Percentiles rank a stretch among this genome's conserved stretches.
phyloP scores from a whole-genome alignment of 192 early-diverging fungal genomes.

The Podila epicladia region DNA sequence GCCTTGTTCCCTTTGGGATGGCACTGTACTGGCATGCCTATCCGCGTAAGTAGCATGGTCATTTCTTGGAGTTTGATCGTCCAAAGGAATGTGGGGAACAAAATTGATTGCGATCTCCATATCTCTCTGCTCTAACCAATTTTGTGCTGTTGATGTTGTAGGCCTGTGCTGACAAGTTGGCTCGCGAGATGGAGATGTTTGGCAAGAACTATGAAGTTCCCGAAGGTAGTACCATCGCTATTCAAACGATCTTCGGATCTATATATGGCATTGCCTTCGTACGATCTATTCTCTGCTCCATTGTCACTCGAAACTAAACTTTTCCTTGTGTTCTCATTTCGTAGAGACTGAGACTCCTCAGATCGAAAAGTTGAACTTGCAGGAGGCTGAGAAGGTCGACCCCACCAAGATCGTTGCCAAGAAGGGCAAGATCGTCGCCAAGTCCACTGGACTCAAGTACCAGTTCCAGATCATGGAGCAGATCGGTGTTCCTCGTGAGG shows the following conservation, averaged over 20 bases:
- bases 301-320: constrained; percentile 19
- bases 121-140: constrained; percentile 2
- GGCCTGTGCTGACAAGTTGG: constrained; percentile 89
- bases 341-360: constrained; percentile 50
- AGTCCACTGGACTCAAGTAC: constrained; percentile 84
- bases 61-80: neutral
- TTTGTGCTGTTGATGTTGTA: constrained; percentile 40
- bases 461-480: constrained; percentile 98
- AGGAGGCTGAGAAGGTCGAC: constrained; percentile 59
- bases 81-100: neutral
- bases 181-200: constrained; percentile 85
- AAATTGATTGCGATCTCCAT: neutral
- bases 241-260: neutral
- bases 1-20: constrained; percentile 96
- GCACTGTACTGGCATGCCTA: constrained; percentile 99
- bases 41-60: constrained; percentile 72
- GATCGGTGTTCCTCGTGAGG: constrained; percentile 84
- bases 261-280: neutral
- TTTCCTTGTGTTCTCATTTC: constrained; percentile 1
- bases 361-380: constrained; percentile 50
- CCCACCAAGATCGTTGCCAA: constrained; percentile 73
- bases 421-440: constrained; percentile 91
- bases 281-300: constrained; percentile 54
- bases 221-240: constrained; percentile 15
- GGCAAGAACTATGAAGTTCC: constrained; percentile 63